Conservation (phyloP, 805 yeast genomes). For the Candida morakotiae region DNA sequence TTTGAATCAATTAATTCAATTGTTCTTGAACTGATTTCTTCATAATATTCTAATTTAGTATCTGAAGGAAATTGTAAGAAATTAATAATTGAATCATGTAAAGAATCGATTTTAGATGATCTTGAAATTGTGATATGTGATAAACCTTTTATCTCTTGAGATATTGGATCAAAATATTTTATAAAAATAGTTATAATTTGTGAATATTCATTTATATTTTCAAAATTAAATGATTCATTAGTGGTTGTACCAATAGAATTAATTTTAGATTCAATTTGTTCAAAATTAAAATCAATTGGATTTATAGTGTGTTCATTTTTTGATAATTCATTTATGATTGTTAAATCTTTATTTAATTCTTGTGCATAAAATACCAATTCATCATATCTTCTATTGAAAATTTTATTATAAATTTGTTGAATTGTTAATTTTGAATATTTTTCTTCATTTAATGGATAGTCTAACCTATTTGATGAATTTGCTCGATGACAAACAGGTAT, state of each 20-base stretch:
- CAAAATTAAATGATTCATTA: slow-evolving; percentile 7
- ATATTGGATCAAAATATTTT: slow-evolving; percentile 60
- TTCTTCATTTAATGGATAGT: slow-evolving; percentile 26
- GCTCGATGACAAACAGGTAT: slow-evolving; percentile 66
- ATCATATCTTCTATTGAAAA: slow-evolving; percentile 43
- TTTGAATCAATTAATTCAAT: slow-evolving; percentile 41
- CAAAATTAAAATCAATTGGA: slow-evolving; percentile 24
- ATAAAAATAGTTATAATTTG: slow-evolving; percentile 38
- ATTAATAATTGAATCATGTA: slow-evolving; percentile 38
- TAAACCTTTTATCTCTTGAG: slow-evolving; percentile 59
- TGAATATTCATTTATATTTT: slow-evolving; percentile 15
- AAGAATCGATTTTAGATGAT: slow-evolving; percentile 38
- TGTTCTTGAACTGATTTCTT: slow-evolving; percentile 57
- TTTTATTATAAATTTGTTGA: slow-evolving; percentile 47
- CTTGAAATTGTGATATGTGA: slow-evolving; percentile 54
- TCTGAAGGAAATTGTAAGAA: slow-evolving; percentile 37
- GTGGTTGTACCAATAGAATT: slow-evolving; percentile 8
- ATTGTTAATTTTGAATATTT: slow-evolving; percentile 35
- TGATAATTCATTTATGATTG: slow-evolving; percentile 21
- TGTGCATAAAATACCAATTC: slow-evolving; percentile 63
- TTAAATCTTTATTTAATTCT: slow-evolving; percentile 45
- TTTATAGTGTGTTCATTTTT: slow-evolving; percentile 6
- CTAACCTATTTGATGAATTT: slow-evolving; percentile 68
- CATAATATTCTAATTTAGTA: slow-evolving; percentile 41
- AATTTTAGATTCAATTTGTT: slow-evolving; percentile 15